These are phyloP conservation scores for Tolypocladium cylindrosporum DNA, from an alignment of 2,329 filamentous ascomycete genomes.

Conservation along the genomic window DNA sequence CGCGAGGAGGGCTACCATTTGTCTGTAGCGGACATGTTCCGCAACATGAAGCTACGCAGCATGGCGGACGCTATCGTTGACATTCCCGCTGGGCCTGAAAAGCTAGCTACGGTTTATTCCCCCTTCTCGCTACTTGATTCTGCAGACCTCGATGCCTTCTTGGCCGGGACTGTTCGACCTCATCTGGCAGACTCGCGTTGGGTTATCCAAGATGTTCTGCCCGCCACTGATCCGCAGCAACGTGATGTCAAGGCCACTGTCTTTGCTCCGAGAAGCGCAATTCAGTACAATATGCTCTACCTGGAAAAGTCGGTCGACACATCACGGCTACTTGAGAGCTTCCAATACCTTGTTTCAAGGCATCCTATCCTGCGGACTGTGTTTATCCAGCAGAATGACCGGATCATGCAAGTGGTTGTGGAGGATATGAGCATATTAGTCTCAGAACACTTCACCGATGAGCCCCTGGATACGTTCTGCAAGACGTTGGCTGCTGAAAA, in stretches of 20 bases:
- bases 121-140: conserved; percentile 11
- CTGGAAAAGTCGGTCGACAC: conserved; percentile 12
- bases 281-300: conserved; percentile 19
- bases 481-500: conserved; percentile 1
- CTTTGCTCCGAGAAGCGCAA: conserved; percentile 10
- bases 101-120: conserved; percentile 8
- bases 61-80: neutral
- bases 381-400: conserved; percentile 9
- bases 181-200: conserved; percentile 10
- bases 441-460: conserved; percentile 4
- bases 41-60: conserved; percentile 12
- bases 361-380: conserved; percentile 16
- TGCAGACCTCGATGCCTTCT: conserved; percentile 9
- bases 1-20: conserved; percentile 12
- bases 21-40: conserved; percentile 16
- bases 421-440: conserved; percentile 8
- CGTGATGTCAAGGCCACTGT: conserved; percentile 13
- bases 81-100: conserved; percentile 12
- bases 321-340: conserved; percentile 8
- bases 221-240: conserved; percentile 11
- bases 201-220: conserved; percentile 12
- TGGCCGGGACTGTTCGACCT: conserved; percentile 7
- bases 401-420: conserved; percentile 12
- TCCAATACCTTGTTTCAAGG: conserved; percentile 11
- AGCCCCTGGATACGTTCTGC: conserved; percentile 6